Evolutionary conservation across 2,329 filamentous ascomycete genomes (phyloP), one percentile per base, ranked within the genome.

Genomic region (Cladorrhinum sp.): DNA sequence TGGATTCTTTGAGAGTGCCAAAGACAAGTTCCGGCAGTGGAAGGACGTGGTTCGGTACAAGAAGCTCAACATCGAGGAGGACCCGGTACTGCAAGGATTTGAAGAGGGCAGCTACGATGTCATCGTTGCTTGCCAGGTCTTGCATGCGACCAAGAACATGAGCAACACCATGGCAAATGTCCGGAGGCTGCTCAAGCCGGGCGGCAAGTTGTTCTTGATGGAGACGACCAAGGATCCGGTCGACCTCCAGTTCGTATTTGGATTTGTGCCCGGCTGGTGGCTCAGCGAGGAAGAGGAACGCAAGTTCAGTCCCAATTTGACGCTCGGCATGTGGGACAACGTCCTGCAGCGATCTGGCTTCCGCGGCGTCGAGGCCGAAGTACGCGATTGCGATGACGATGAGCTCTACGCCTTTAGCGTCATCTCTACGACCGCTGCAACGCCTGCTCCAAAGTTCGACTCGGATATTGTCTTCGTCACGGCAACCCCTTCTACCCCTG

Each of bases 191-290:
- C 60, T 77, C 0, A 73, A 71, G 13, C 74, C 77, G 0, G 76
- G 73, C 2, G 79, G 79, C 0, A 73, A 75, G 50, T 67, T 82
- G 24, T 67, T 72, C 12, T 67, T 70, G 36, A 57, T 74, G 50
- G 65, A 68, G 55, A 68, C 66, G 1, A 68, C 67, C 12, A 60
- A 64, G 54, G 66, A 67, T 50, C 65, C 66, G 41, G 55, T 67
- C 23, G 65, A 67, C 16, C 49, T 65, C 2, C 64, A 66, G 50
- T 67, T 68, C 29, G 62, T 67, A 1, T 68, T 68, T 62, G 67
- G 66, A 0, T 66, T 66, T 32, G 27, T 68, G 1, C 62, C 49
- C 10, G 65, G 67, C 0, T 67, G 66, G 67, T 68, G 67, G 67
- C 32, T 67, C 7, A 67, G 66, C 45, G 62, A 68, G 52, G 66